Conservation (phyloP, 495 filamentous ascomycete genomes). For the Amphirosellinia nigrospora region DNA sequence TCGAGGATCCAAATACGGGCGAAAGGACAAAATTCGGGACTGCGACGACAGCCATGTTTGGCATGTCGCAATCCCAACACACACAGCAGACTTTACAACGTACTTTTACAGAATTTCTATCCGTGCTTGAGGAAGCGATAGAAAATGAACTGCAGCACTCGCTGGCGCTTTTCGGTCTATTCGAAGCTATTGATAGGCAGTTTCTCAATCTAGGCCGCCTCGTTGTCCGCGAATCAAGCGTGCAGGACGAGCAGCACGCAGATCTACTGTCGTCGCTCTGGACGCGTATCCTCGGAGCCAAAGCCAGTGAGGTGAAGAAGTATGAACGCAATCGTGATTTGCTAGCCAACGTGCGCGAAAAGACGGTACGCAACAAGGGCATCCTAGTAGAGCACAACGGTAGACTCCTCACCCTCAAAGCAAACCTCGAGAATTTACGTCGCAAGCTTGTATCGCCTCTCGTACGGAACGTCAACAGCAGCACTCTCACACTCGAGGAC, state of each 20-base stretch:
- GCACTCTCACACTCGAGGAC: conserved; percentile 75
- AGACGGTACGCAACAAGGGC: conserved; percentile 84
- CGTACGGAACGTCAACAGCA: conserved; percentile 70
- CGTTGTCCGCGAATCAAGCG: conserved; percentile 80
- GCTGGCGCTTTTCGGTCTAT: conserved; percentile 77
- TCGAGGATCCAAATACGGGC: conserved; percentile 66
- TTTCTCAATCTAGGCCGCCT: conserved; percentile 86
- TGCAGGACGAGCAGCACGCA: conserved; percentile 76
- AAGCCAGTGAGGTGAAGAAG: conserved; percentile 73
- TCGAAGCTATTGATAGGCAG: conserved; percentile 85
- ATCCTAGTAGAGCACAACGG: conserved; percentile 83
- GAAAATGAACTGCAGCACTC: conserved; percentile 79
- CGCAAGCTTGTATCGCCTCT: conserved; percentile 81
- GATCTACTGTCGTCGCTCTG: conserved; percentile 84
- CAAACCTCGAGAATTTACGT: conserved; percentile 77
- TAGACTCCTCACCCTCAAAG: conserved; percentile 77
- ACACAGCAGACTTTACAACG: conserved; percentile 80
- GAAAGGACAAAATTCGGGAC: conserved; percentile 70
- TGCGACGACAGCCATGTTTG: conserved; percentile 72
- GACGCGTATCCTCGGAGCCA: conserved; percentile 79
- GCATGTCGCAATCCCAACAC: conserved; percentile 76
- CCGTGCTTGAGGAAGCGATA: conserved; percentile 87
- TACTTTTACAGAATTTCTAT: conserved; percentile 85
- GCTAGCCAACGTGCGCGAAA: conserved; percentile 75
- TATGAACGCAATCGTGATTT: conserved; percentile 84